Base-by-base conservation (phyloP, 108 stramenopile genomes). In the Nannochloropsis salina region DNA sequence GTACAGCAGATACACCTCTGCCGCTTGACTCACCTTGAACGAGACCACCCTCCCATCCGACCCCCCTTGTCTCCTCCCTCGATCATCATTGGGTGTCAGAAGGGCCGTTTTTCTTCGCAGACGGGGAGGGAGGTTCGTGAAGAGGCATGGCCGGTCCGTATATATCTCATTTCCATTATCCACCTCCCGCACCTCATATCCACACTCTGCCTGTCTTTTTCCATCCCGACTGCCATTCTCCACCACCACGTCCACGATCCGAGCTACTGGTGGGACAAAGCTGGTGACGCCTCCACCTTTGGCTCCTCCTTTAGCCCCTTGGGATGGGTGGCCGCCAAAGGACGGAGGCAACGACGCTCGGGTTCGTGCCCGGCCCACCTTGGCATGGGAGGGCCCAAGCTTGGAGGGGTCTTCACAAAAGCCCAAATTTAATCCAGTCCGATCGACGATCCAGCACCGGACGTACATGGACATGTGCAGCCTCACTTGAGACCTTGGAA, bases 61-160 rank as follows among this genome's bases (percentile, higher is more conserved):
- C 61, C 61, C n/a, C 61, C 61, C 61, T 74, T n/a, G 61, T n/a
- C n/a, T n/a, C 61, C 61, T 74, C 61, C 61, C 61, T 74, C 61
- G 61, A 74, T 74, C 61, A 4, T n/a, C 61, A 74, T 74, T 74
- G 5, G 61, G 61, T 15, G 61, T 74, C 61, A 74, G 61, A 15
- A 74, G n/a, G 47, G 47, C 47, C 47, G 47, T 51, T 51, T 51
- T 51, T 15, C 47, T 51, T 15, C 47, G 10, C 47, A 51, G 15
- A 10, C 47, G 10, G 10, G 47, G 12, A 10, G 47, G 47, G 12
- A 51, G 47, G 15, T 51, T 51, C 47, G 15, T 15, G 15, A 51
- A 51, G 12, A 51, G 12, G 15, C 47, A 51, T 12, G 47, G 47
- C 47, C 47, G 47, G 47, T 51, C 47, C 47, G 47, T 51, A 15